A percentile compares a stretch with the other conserved stretches of the same genome.
phyloP scores from a whole-genome alignment of 306 rosid genomes.

The Trichosanthes cucumerina region DNA sequence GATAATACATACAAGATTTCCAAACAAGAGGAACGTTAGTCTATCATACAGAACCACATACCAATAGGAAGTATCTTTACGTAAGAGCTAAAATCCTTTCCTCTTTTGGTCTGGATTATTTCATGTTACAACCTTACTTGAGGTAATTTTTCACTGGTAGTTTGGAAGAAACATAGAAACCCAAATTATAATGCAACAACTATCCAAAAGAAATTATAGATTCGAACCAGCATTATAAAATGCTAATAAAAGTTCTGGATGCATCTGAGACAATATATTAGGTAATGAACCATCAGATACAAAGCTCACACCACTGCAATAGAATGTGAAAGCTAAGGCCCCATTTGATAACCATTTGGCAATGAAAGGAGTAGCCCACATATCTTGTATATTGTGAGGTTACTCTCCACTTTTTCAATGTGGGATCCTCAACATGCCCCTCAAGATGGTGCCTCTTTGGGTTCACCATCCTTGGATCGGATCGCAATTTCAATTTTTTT shows the following conservation, averaged over 20 bases:
- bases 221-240: not conserved
- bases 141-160: not conserved
- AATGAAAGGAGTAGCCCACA: too few species aligned
- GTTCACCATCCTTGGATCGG: too few species aligned
- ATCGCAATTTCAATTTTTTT: too few species aligned
- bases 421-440: too few species aligned
- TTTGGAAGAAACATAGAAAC: not conserved
- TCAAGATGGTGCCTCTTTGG: too few species aligned
- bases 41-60: slow-evolving; percentile 14
- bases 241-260: not conserved
- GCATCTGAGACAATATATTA: not conserved
- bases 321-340: not conserved
- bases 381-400: too few species aligned
- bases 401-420: too few species aligned
- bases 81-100: not conserved
- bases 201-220: not conserved
- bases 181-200: not conserved
- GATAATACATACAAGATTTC: slow-evolving; percentile 19
- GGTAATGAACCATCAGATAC: not conserved
- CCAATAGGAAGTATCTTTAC: not conserved
- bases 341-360: too few species aligned
- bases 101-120: not conserved
- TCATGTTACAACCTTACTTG: not conserved
- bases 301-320: not conserved
- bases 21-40: slow-evolving; percentile 23